These are phyloP conservation scores for Penicillium sp. DNA, from an alignment of 2,329 filamentous ascomycete genomes.

Conservation along the genomic window DNA sequence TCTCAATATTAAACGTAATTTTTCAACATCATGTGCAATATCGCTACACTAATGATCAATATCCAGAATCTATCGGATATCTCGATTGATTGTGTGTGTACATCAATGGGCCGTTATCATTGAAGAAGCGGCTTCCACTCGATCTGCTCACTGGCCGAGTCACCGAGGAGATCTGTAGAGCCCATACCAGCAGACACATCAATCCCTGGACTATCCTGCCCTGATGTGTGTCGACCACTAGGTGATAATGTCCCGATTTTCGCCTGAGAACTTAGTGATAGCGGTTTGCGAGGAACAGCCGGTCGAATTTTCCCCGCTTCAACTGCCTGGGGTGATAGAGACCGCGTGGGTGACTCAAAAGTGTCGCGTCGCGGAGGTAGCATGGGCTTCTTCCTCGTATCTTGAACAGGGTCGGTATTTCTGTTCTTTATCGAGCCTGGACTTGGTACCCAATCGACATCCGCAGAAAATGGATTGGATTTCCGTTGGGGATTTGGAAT, in stretches of 20 bases:
- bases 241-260: background rate
- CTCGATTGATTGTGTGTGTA: background rate
- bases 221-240: background rate
- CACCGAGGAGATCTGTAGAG: conserved; percentile 28
- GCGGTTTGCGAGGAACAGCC: conserved; percentile 64
- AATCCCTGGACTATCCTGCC: background rate
- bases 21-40: background rate
- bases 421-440: conserved; percentile 5
- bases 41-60: background rate
- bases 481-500: conserved; percentile 71
- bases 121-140: conserved; percentile 36
- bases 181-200: background rate
- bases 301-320: conserved; percentile 44
- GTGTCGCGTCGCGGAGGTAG: conserved; percentile 27
- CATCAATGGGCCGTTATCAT: conserved; percentile 6
- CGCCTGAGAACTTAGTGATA: conserved; percentile 34
- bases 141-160: conserved; percentile 23
- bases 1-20: background rate
- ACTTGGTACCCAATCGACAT: conserved; percentile 73
- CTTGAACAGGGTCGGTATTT: conserved; percentile 12
- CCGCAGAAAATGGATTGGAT: conserved; percentile 76
- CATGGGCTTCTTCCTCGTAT: conserved; percentile 24
- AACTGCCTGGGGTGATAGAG: background rate
- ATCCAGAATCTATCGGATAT: background rate
- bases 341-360: background rate